Evolutionary conservation across 1,139 yeast species (phyloP).

Genomic region (Hanseniaspora uvarum): DNA sequence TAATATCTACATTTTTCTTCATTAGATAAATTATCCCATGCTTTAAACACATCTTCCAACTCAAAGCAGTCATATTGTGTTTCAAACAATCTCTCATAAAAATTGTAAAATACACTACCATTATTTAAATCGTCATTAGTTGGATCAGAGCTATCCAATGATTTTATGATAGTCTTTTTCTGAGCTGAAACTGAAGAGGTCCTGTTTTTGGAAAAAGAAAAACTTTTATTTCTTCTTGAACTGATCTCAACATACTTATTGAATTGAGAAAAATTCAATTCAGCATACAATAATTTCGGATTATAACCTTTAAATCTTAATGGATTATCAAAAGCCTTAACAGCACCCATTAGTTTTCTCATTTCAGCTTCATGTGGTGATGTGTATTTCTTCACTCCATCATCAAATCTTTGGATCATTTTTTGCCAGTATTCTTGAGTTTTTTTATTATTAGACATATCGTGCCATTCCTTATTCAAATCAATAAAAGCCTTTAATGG

Average conservation of each 20-base stretch:
- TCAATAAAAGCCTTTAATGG: background rate
- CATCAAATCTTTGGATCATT: background rate
- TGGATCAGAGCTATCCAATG: background rate
- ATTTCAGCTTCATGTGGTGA: background rate
- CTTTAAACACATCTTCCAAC: background rate
- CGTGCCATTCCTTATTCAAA: background rate
- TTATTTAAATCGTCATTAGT: background rate
- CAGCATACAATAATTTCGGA: background rate
- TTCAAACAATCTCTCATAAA: background rate
- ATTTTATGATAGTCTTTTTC: background rate
- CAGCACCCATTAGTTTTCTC: background rate
- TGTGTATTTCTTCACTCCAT: background rate
- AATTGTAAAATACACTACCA: background rate
- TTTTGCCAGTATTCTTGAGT: background rate
- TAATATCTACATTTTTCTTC: background rate
- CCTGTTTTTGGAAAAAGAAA: background rate
- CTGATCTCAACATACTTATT: background rate
- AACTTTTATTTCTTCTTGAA: background rate
- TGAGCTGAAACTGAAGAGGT: background rate
- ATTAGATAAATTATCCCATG: background rate
- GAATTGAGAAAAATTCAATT: conserved; percentile 2
- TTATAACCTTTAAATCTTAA: background rate
- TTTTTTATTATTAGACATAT: background rate
- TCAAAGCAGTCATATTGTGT: conserved; percentile 4
- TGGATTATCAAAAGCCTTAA: background rate